phyloP scores from a whole-genome alignment of 805 yeast species.

The Hanseniaspora guilliermondii region DNA sequence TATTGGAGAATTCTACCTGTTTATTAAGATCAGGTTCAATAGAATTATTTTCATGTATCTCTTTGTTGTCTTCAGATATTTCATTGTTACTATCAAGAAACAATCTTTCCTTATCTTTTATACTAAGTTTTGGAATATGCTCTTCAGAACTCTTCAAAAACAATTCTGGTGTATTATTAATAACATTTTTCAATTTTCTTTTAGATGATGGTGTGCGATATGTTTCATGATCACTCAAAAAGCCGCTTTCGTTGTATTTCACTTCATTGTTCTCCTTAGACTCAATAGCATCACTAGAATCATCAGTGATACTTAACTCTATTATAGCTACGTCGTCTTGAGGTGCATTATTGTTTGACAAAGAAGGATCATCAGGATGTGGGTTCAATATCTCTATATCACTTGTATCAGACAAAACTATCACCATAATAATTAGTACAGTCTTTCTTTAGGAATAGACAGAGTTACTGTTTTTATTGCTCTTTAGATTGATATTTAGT shows the following conservation, averaged over 20 bases:
- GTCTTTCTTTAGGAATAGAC: no score
- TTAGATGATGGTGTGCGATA: not conserved
- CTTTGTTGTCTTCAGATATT: not conserved
- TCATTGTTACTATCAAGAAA: not conserved
- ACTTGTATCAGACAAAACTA: not conserved
- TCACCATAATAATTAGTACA: not conserved
- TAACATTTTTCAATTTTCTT: not conserved
- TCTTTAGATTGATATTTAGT: not conserved
- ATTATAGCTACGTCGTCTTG: not conserved
- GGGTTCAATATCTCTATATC: constrained; percentile 3
- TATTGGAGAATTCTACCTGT: not conserved
- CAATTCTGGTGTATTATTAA: not conserved
- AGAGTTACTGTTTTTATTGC: not conserved
- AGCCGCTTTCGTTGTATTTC: not conserved
- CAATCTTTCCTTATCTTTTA: not conserved
- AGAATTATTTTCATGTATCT: not conserved
- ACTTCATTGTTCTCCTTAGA: not conserved
- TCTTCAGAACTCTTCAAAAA: not conserved
- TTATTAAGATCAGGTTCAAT: not conserved
- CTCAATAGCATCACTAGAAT: not conserved
- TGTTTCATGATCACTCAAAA: not conserved
- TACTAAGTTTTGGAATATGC: not conserved
- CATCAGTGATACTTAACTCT: not conserved
- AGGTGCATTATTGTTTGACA: not conserved
- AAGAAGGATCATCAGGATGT: not conserved